phyloP scores from a whole-genome alignment of 257 asterid species.

The Solanum appendiculatum region DNA sequence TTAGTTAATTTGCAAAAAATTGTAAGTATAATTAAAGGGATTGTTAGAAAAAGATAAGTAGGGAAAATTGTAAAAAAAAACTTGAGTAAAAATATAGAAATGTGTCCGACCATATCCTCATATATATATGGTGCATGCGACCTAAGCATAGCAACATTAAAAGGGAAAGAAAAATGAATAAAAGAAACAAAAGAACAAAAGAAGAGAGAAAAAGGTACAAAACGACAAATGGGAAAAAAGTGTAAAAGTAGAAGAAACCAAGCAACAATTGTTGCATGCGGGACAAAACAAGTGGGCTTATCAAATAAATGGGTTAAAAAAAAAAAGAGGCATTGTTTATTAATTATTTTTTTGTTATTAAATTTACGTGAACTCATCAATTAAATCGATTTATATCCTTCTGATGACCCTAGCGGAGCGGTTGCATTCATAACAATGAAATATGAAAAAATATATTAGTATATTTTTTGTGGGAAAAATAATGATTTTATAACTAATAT shows the following conservation, averaged over 20 bases:
- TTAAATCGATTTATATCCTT: no score
- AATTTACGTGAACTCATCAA: background rate
- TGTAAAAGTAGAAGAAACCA: background rate
- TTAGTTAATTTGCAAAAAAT: background rate
- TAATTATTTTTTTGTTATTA: background rate
- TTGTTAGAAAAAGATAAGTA: background rate
- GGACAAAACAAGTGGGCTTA: slow-evolving; percentile 17
- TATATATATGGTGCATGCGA: background rate
- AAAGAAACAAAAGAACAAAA: background rate
- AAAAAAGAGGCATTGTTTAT: background rate
- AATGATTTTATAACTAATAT: background rate
- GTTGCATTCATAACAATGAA: background rate
- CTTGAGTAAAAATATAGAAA: background rate
- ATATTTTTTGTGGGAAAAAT: background rate
- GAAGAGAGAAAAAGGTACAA: background rate
- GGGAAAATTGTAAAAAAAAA: background rate
- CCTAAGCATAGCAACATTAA: background rate
- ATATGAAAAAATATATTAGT: background rate
- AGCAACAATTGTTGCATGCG: slow-evolving; percentile 4
- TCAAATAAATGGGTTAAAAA: background rate
- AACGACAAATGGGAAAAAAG: background rate
- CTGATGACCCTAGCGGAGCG: background rate
- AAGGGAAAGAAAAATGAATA: background rate
- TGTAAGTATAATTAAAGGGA: background rate
- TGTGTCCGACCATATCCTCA: background rate